phyloP scores from a whole-genome alignment of 371 early-diverging fungal genomes.

The Lichtheimia ornata region DNA sequence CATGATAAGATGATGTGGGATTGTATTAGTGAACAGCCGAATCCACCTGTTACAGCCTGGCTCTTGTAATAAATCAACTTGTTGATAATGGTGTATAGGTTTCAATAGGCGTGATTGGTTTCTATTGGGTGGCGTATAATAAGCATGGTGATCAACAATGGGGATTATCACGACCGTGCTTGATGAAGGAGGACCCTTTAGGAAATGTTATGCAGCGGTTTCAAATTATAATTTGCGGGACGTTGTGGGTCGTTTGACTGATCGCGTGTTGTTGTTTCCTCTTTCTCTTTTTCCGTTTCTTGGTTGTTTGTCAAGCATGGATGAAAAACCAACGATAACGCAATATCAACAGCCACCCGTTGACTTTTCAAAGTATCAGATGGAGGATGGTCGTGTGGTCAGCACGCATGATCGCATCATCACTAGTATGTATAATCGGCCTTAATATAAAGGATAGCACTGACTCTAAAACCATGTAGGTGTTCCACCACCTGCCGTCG shows the following conservation, averaged over 20 bases:
- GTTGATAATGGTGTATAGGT: neutral
- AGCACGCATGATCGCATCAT: slow-evolving; percentile 73
- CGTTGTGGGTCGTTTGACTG: too few relatives aligned
- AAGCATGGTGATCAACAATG: neutral
- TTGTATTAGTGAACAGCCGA: neutral
- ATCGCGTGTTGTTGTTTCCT: neutral
- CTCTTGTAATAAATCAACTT: neutral
- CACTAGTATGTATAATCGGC: slow-evolving; percentile 48
- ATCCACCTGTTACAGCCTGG: neutral
- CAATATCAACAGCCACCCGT: slow-evolving; percentile 12
- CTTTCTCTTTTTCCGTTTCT: neutral
- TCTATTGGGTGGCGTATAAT: neutral
- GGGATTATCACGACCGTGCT: too few relatives aligned
- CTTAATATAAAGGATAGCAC: neutral
- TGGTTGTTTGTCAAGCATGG: slow-evolving; percentile 1
- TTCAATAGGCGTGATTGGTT: too few relatives aligned
- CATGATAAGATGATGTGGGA: too few relatives aligned
- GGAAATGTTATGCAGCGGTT: slow-evolving; percentile 3
- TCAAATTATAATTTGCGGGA: neutral
- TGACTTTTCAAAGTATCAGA: slow-evolving; percentile 74
- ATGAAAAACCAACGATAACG: neutral
- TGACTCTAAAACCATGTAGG: slow-evolving; percentile 29
- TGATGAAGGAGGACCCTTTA: neutral
- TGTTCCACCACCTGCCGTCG: slow-evolving; percentile 54
- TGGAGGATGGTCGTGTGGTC: slow-evolving; percentile 76